Evolutionary conservation across 345 rosid species (phyloP).

Genomic region (Melaleuca quinquenervia): DNA sequence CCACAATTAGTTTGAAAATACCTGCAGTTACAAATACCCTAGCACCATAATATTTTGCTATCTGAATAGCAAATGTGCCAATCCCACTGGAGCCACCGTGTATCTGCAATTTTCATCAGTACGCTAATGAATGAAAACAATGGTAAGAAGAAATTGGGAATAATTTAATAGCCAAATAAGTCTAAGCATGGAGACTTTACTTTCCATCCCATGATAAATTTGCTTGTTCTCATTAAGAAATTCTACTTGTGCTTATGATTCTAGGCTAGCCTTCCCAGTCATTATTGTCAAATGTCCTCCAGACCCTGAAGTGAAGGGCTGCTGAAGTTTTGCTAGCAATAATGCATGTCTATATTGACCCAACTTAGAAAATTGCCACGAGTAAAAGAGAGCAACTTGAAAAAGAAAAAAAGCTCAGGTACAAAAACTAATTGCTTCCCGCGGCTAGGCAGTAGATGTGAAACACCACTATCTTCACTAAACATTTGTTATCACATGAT

Average conservation of each 20-base stretch:
- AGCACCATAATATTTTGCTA: constrained; percentile 56
- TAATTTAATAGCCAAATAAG: not conserved
- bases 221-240: not conserved
- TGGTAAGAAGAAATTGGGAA: not conserved
- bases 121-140: not conserved
- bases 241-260: not conserved
- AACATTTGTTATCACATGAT: not conserved
- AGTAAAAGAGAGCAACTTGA: not conserved
- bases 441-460: not conserved
- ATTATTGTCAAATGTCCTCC: not conserved
- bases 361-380: not conserved
- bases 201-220: not conserved
- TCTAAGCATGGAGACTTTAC: not conserved
- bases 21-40: constrained; percentile 87
- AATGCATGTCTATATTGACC: not conserved
- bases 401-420: not conserved
- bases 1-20: not conserved
- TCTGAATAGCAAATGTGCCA: constrained; percentile 87
- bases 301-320: not conserved
- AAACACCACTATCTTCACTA: not conserved
- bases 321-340: not conserved
- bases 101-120: constrained; percentile 23
- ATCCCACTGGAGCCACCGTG: constrained; percentile 97
- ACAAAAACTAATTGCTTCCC: not conserved
- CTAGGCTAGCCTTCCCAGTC: not conserved